Percentiles rank a stretch among this genome's conserved stretches.
Evolutionary conservation across 1,284 basidiomycete genomes (phyloP).

Genomic region (Pseudozyma thailandica): DNA sequence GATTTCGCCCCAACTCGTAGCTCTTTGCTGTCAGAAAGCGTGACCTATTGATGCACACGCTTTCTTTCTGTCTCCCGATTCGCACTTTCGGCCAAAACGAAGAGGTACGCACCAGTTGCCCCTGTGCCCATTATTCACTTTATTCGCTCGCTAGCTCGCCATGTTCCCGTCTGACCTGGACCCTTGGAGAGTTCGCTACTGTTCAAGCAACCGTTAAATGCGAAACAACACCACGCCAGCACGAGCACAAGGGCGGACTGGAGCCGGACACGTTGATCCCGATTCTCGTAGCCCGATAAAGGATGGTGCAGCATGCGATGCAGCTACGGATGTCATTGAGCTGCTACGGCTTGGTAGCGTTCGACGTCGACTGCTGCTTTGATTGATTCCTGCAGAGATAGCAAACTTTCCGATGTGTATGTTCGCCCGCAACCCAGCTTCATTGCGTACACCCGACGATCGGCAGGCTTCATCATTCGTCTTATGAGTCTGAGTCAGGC

Average conservation of each 20-base stretch:
- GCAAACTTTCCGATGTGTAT: too few relatives aligned
- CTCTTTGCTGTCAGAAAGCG: too few relatives aligned
- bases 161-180: slow-evolving; percentile 3
- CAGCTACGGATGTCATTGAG: too few relatives aligned
- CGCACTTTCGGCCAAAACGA: neutral
- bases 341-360: too few relatives aligned
- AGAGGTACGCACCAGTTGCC: neutral
- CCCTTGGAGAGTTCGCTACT: neutral
- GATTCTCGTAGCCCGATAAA: neutral
- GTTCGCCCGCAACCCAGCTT: slow-evolving; percentile 2
- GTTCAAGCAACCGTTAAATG: slow-evolving; percentile 8
- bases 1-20: too few relatives aligned
- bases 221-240: slow-evolving; percentile 1
- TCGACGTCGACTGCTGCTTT: too few relatives aligned
- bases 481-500: neutral
- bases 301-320: neutral
- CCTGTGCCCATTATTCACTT: neutral
- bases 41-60: too few relatives aligned
- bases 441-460: neutral
- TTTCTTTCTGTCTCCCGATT: neutral
- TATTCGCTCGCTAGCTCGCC: neutral
- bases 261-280: neutral
- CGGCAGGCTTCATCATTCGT: neutral
- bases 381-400: too few relatives aligned
- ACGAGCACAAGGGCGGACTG: neutral